Base-by-base conservation (phyloP, 1,139 yeast genomes). In the Geotrichum citri-aurantii region DNA sequence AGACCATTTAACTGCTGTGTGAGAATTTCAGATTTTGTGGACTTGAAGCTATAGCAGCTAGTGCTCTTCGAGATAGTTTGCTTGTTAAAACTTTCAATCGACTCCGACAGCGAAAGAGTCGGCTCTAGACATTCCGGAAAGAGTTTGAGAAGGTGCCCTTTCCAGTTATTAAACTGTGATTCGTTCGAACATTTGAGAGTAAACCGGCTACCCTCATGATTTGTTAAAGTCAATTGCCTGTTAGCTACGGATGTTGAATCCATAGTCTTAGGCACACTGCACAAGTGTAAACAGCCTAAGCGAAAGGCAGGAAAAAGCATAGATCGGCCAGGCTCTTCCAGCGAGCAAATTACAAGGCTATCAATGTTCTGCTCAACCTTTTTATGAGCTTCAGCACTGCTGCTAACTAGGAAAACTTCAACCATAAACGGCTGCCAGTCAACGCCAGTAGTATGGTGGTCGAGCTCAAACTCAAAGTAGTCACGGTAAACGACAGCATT, bases 291-390 rank as follows among this genome's bases (percentile, higher is more conserved):
- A 50, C 75, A 76, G 23, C 69, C 70, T 3, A 61, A 59, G 33
- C 72, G 68, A 48, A 75, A 65, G 3, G 72, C 65, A n/a, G 73
- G 72, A 61, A 75, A 76, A 50, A 76, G 57, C 48, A 76, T 63
- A 1, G 71, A 68, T 51, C 75, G 65, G 5, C 75, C 76, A 4
- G 74, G 65, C 48, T 70, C 65, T 54, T 71, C 72, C 21, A 73
- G 63, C 29, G 69, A 66, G 60, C 77, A 74, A 23, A 75, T 62
- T 1, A 74, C 77, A 21, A 75, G 61, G 27, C 57, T 50, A 23
- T 44, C 72, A 66, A 4, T 65, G 2, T 11, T 10, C 3, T 11
- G 42, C 64, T 33, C 65, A 12, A 2, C 2, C 10, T 33, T 27
- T 69, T 47, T 55, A 66, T 54, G 5, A 59, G 59, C 73, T n/a